Evolutionary conservation across 768 basidiomycete species (phyloP), one percentile per base, ranked within the genome.

Genomic region (Suillus sp.): DNA sequence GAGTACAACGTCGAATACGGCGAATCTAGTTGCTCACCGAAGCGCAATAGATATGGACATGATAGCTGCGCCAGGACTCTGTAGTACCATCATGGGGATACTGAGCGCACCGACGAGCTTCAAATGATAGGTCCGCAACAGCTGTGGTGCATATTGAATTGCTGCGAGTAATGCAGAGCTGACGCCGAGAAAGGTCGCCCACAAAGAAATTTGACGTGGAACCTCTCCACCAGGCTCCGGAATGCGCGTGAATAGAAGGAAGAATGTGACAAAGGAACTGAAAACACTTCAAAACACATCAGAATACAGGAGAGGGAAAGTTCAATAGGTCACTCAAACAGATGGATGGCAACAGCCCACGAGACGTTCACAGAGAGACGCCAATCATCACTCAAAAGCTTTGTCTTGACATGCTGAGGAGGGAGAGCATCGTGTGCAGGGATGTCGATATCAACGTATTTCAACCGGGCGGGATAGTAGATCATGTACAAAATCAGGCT

Each of bases 1-100:
- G 57, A 42, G 64, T 27, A 30, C 56, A 47, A 50, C 18, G 43
- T 61, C 54, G 42, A 45, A 47, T 43, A 13, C 42, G 40, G 32
- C 34, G 22, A 58, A 43, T n/a, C 48, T 51, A 38, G 38, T 64
- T 27, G 69, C 80, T 20, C 62, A 88, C 84, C 87, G 79, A 30
- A 92, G 76, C 8, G 89, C 91, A 62, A 95, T 92, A 66, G 88
- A 92, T 4, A 89, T 65, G 7, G 93, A 90, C 89, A 98, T 96
- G n/a, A 93, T 72, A 3, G 92, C 78, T 1, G 92, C 90, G 4
- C 95, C 96, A 3, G 95, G 95, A 14, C 87, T 93, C 76, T 99
- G 96, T 18, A 99, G 92, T 55, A 86, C 78, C 96, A 99, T 98
- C 87, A 94, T 98, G 1, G 91, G 90, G 62, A 99, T 92, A 70